Conservation (phyloP, 2,329 filamentous ascomycete genomes). For the Talaromyces marneffei region DNA sequence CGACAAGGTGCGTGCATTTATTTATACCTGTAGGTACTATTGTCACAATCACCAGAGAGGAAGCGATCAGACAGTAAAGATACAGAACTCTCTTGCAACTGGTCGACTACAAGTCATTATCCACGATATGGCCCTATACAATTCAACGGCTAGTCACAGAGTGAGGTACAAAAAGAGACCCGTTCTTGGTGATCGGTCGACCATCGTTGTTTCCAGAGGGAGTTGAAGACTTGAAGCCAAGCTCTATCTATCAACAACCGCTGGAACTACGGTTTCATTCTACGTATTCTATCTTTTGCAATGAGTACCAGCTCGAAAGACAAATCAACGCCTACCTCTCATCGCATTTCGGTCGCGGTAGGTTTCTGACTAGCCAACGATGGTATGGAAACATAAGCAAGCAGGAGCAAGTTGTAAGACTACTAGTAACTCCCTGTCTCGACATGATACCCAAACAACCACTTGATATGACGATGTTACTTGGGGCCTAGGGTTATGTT, state of each 20-base stretch:
- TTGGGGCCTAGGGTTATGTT: neutral
- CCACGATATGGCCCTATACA: too few relatives aligned
- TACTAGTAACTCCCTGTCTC: too few relatives aligned
- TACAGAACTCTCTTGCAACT: too few relatives aligned
- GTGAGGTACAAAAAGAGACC: too few relatives aligned
- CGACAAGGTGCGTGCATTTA: neutral
- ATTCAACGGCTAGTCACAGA: too few relatives aligned
- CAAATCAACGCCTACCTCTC: neutral
- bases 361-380: neutral
- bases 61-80: too few relatives aligned
- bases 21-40: neutral
- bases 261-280: neutral
- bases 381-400: too few relatives aligned
- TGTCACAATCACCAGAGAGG: neutral
- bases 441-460: neutral
- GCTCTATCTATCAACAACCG: neutral
- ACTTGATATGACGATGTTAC: too few relatives aligned
- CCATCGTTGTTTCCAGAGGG: neutral
- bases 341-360: neutral
- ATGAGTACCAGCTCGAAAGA: neutral
- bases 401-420: neutral
- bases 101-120: too few relatives aligned
- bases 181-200: too few relatives aligned
- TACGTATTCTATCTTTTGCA: neutral
- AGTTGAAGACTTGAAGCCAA: neutral